A percentile compares a stretch with the other conserved stretches of the same genome.
These are phyloP conservation scores for Thinopyrum elongatum DNA, from an alignment of 176 grass and related monocot genomes.

Conservation along the genomic window DNA sequence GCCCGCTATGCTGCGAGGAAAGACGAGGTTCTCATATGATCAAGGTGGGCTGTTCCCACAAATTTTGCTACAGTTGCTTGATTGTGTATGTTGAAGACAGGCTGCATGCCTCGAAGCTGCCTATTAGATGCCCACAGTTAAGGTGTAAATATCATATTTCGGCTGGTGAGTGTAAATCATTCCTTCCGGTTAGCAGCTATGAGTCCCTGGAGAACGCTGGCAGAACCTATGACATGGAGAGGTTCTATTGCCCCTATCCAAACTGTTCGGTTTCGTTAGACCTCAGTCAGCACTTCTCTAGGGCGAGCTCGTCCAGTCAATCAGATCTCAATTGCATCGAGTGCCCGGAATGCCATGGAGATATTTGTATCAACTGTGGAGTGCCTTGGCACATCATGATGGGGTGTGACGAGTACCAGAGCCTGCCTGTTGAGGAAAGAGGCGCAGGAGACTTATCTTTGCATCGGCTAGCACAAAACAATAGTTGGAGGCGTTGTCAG, in stretches of 20 bases:
- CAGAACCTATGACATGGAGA: slow-evolving; percentile 43
- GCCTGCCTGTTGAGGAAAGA: slow-evolving; percentile 54
- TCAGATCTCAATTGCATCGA: slow-evolving; percentile 63
- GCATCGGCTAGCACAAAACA: slow-evolving; percentile 54
- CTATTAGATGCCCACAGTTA: slow-evolving; percentile 60
- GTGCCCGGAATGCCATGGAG: slow-evolving; percentile 81
- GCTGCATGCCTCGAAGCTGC: slow-evolving; percentile 42
- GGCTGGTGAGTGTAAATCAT: slow-evolving; percentile 57
- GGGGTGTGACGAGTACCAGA: slow-evolving; percentile 84
- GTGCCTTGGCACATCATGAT: slow-evolving; percentile 90
- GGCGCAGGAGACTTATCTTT: slow-evolving; percentile 59
- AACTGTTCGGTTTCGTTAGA: slow-evolving; percentile 72
- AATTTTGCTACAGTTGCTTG: slow-evolving; percentile 65
- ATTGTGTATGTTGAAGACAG: slow-evolving; percentile 46
- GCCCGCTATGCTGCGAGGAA: slow-evolving; percentile 64
- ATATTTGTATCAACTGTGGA: slow-evolving; percentile 84
- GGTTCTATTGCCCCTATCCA: slow-evolving; percentile 81
- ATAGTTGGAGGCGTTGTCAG: slow-evolving; percentile 72
- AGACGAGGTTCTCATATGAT: slow-evolving; percentile 64
- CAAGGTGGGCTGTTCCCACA: slow-evolving; percentile 64
- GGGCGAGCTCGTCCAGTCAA: slow-evolving; percentile 65
- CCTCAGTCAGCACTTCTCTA: slow-evolving; percentile 62
- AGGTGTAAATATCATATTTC: slow-evolving; percentile 74
- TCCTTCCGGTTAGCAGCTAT: slow-evolving; percentile 62
- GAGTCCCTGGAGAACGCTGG: slow-evolving; percentile 47